Conservation (phyloP, 2,329 filamentous ascomycete genomes). For the Paecilomyces formosus region DNA sequence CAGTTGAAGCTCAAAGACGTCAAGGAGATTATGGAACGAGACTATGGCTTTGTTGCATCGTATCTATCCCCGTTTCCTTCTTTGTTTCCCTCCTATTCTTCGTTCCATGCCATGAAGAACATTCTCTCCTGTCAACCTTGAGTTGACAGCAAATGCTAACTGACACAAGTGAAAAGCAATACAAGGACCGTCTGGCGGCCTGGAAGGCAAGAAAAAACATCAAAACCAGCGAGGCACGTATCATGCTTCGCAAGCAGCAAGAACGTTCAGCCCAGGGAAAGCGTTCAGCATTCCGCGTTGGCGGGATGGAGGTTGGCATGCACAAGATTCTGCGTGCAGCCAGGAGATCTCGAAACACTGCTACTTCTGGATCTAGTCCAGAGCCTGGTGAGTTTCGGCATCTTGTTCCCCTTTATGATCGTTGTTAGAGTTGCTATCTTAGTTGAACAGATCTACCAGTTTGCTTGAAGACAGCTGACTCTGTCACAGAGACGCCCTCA, state of each 20-base stretch:
- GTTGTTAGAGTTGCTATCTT: neutral
- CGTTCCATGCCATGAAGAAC: neutral
- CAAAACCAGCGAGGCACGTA: conserved; percentile 28
- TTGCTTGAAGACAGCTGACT: neutral
- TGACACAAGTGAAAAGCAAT: conserved; percentile 28
- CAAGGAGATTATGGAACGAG: conserved; percentile 27
- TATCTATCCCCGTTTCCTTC: conserved; percentile 12
- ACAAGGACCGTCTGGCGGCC: conserved; percentile 29
- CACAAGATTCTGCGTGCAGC: conserved; percentile 26
- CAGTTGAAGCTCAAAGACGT: conserved; percentile 29
- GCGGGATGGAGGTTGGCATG: conserved; percentile 24
- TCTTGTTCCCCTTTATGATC: neutral
- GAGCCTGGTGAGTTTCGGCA: conserved; percentile 21
- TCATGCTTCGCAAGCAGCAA: conserved; percentile 31
- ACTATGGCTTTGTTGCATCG: conserved; percentile 30
- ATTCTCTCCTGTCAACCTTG: neutral
- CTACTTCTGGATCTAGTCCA: conserved; percentile 19
- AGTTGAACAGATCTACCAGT: neutral
- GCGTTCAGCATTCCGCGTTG: conserved; percentile 27
- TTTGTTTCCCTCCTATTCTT: conserved; percentile 1
- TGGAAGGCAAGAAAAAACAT: conserved; percentile 33
- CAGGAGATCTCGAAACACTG: conserved; percentile 15
- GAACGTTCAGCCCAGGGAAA: conserved; percentile 31
- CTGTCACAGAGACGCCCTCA: conserved; percentile 22
- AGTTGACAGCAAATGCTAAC: conserved; percentile 5